Evolutionary conservation across 257 asterid genomes (phyloP).

Genomic region (Solanum peruvianum): DNA sequence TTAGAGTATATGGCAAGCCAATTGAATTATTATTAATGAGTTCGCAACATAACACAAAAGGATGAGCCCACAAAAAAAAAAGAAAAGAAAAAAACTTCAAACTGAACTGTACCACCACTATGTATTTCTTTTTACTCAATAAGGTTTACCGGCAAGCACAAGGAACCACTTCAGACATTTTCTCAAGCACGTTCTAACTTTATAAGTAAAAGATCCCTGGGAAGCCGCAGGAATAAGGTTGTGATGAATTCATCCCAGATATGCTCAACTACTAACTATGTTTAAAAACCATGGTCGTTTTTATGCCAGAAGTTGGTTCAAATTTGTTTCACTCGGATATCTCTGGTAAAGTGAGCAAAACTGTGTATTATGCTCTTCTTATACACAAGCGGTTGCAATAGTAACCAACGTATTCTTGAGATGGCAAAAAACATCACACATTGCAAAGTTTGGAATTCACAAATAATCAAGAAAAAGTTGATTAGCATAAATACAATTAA

Average conservation of each 20-base stretch:
- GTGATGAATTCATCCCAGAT: neutral
- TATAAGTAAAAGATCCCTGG: neutral
- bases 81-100: neutral
- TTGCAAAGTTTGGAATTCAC: neutral
- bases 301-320: neutral
- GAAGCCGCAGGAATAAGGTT: neutral
- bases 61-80: neutral
- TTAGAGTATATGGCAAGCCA: neutral
- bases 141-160: neutral
- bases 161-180: neutral
- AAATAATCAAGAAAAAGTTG: neutral
- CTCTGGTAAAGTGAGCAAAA: neutral
- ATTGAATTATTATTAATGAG: neutral
- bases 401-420: neutral
- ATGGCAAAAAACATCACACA: neutral
- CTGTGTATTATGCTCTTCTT: neutral
- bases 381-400: neutral
- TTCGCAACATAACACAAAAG: neutral
- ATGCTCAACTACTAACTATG: neutral
- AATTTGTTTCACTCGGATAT: neutral
- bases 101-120: neutral
- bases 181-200: neutral
- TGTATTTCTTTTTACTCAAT: neutral
- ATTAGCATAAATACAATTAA: neutral
- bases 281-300: neutral